A percentile compares a stretch with the other conserved stretches of the same genome.
These are phyloP conservation scores for Volutella citrinella DNA, from an alignment of 2,329 filamentous ascomycete genomes.

Conservation along the genomic window DNA sequence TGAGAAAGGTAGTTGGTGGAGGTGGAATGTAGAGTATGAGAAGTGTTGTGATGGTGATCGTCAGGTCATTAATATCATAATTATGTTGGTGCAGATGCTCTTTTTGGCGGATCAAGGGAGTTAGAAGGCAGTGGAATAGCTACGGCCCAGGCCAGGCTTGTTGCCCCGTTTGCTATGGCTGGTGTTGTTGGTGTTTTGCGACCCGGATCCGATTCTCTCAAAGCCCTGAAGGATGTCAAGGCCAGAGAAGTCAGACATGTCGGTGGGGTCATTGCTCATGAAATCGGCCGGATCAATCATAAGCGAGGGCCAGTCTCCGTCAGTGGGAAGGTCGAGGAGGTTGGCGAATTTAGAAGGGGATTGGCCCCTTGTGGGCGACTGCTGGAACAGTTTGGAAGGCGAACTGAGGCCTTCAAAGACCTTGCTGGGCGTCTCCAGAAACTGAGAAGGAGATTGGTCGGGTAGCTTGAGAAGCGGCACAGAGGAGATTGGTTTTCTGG, in stretches of 20 bases:
- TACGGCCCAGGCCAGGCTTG: constrained; percentile 29
- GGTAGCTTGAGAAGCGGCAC: constrained; percentile 50
- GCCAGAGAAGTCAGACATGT: constrained; percentile 54
- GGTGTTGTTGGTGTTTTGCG: constrained; percentile 29
- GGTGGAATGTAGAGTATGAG: constrained; percentile 4
- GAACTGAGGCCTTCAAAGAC: constrained; percentile 53
- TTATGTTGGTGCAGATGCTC: too few relatives aligned
- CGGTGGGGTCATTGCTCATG: constrained; percentile 44
- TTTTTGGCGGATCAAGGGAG: too few relatives aligned
- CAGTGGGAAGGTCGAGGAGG: constrained; percentile 32
- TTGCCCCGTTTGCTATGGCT: constrained; percentile 21
- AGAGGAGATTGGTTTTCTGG: constrained; percentile 50
- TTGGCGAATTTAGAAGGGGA: constrained; percentile 52
- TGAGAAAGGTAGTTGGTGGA: too few relatives aligned
- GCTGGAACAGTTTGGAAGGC: constrained; percentile 49
- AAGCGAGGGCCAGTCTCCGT: constrained; percentile 37
- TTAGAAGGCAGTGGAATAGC: constrained; percentile 31
- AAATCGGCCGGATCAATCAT: constrained; percentile 39
- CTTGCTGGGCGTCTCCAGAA: constrained; percentile 57
- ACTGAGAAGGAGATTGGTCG: constrained; percentile 34
- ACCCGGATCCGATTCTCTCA: constrained; percentile 64
- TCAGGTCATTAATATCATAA: constrained; percentile 27
- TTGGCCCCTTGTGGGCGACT: constrained; percentile 31
- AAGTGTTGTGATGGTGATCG: constrained; percentile 18
- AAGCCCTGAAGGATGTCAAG: constrained; percentile 75